phyloP scores from a whole-genome alignment of 169 alveolate genomes.

The Amoebophrya sp. region DNA sequence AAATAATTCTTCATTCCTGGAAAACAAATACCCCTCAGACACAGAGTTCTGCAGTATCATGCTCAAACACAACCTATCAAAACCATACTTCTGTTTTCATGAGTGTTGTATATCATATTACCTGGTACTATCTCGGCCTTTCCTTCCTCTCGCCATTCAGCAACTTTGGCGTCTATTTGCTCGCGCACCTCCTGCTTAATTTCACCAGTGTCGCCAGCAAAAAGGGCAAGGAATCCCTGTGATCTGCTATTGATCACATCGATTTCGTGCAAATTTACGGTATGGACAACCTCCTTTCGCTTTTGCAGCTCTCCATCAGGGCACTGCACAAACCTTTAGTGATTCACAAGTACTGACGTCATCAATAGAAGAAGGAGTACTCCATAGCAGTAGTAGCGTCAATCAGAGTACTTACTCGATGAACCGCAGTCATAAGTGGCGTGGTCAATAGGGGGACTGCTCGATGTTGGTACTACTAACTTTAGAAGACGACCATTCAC shows the following conservation, averaged over 20 bases:
- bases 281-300: conserved; percentile 95
- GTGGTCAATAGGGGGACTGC: too few relatives aligned
- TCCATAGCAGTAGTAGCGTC: too few relatives aligned
- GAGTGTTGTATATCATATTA: too few relatives aligned
- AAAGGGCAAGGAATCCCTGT: conserved; percentile 95
- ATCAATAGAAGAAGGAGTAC: too few relatives aligned
- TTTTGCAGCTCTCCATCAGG: conserved; percentile 99
- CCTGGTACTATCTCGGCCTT: conserved; percentile 67
- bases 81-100: too few relatives aligned
- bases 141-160: conserved; percentile 98
- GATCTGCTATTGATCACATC: conserved; percentile 95
- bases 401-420: too few relatives aligned
- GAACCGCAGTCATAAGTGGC: too few relatives aligned
- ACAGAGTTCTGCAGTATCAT: not conserved
- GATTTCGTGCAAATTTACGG: conserved; percentile 97
- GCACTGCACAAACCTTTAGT: conserved; percentile 81
- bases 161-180: conserved; percentile 94
- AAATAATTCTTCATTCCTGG: conserved; percentile 27
- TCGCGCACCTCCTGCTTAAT: conserved; percentile 93
- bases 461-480: too few relatives aligned
- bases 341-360: too few relatives aligned
- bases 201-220: conserved; percentile 99
- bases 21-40: conserved; percentile 20
- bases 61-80: not conserved
- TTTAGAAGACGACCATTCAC: too few relatives aligned